Conservation (phyloP, 2,329 filamentous ascomycete species). For the Neocucurbitaria cava region DNA sequence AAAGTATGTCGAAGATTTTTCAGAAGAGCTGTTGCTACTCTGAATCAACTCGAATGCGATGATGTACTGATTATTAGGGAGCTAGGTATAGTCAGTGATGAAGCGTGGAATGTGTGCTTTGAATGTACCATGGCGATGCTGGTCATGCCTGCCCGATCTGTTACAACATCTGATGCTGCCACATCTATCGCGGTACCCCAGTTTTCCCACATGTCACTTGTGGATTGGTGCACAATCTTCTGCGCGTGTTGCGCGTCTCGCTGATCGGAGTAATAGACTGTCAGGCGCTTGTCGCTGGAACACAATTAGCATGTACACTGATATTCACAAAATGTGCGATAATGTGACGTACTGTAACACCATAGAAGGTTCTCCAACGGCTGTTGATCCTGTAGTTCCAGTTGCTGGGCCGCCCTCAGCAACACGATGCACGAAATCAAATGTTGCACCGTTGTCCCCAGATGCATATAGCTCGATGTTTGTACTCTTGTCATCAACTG, state of each 20-base stretch:
- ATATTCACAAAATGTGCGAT: not conserved
- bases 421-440: slow-evolving; percentile 19
- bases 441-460: slow-evolving; percentile 20
- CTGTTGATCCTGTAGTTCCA: slow-evolving; percentile 4
- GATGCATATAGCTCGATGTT: slow-evolving; percentile 28
- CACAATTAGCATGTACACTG: not conserved
- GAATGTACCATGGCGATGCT: slow-evolving; percentile 18
- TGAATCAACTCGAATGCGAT: slow-evolving; percentile 17
- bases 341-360: slow-evolving; percentile 17
- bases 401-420: slow-evolving; percentile 14
- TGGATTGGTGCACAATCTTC: slow-evolving; percentile 27
- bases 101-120: not conserved
- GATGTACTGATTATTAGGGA: slow-evolving; percentile 26
- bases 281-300: slow-evolving; percentile 14
- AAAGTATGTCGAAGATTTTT: slow-evolving; percentile 12
- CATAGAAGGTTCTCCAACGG: slow-evolving; percentile 24
- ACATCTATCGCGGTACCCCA: slow-evolving; percentile 23
- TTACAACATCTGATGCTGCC: slow-evolving; percentile 10
- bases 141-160: slow-evolving; percentile 17
- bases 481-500: slow-evolving; percentile 22
- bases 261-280: slow-evolving; percentile 27
- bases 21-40: slow-evolving; percentile 10
- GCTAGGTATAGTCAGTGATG: slow-evolving; percentile 6
- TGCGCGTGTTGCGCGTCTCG: slow-evolving; percentile 20
- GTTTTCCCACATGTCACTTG: slow-evolving; percentile 15